Conservation (phyloP, 2,329 filamentous ascomycete genomes). For the Arthrobotrys conoides region DNA sequence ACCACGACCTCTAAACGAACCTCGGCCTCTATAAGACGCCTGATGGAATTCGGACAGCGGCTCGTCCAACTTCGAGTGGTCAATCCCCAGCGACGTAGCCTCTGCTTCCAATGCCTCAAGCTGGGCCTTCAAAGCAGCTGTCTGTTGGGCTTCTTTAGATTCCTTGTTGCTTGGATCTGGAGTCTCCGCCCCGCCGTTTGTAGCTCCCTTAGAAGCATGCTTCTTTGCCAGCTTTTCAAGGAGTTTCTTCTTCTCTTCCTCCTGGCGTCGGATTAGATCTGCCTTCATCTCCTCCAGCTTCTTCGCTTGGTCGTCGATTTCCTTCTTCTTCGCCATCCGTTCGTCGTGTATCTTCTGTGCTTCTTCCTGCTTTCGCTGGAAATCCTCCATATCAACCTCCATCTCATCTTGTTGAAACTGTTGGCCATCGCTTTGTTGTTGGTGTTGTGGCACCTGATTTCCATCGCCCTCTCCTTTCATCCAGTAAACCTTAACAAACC, state of each 20-base stretch:
- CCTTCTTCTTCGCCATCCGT: slow-evolving; percentile 74
- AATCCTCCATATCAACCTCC: slow-evolving; percentile 78
- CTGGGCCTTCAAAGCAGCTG: slow-evolving; percentile 78
- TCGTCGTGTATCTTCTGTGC: slow-evolving; percentile 79
- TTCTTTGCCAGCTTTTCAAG: slow-evolving; percentile 76
- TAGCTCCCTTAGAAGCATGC: slow-evolving; percentile 65
- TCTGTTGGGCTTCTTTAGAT: slow-evolving; percentile 68
- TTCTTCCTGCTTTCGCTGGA: slow-evolving; percentile 78
- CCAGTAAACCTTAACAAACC: slow-evolving; percentile 89
- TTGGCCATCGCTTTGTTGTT: slow-evolving; percentile 61
- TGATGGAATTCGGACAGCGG: slow-evolving; percentile 65
- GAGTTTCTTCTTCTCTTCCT: slow-evolving; percentile 76
- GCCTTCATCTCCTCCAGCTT: slow-evolving; percentile 77
- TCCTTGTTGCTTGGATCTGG: slow-evolving; percentile 62
- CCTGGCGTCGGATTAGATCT: slow-evolving; percentile 75
- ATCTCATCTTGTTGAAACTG: slow-evolving; percentile 67
- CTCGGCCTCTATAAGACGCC: slow-evolving; percentile 66
- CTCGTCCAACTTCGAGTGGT: slow-evolving; percentile 71
- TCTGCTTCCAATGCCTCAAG: slow-evolving; percentile 81
- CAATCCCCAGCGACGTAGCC: slow-evolving; percentile 78
- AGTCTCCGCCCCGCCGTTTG: slow-evolving; percentile 21
- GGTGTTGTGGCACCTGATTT: slow-evolving; percentile 62
- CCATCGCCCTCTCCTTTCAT: slow-evolving; percentile 72
- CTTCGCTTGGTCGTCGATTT: slow-evolving; percentile 75
- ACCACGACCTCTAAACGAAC: slow-evolving; percentile 66